Conservation (phyloP, 306 rosid species). For the Gleditsia sinensis region DNA sequence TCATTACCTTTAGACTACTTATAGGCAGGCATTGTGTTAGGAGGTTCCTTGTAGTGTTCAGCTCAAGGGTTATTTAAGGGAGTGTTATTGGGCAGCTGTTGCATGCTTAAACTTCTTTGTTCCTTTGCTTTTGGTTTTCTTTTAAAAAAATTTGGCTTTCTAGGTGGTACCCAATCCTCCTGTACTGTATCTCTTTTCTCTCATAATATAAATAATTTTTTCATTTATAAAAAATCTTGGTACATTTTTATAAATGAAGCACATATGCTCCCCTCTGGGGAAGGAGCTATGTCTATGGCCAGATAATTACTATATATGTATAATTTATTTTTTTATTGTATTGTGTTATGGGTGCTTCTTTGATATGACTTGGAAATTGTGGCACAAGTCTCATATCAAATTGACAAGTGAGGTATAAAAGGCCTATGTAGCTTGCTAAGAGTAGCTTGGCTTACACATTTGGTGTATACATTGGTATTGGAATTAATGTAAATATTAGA, state of each 20-base stretch:
- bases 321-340: neutral
- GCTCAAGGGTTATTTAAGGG: too few relatives aligned
- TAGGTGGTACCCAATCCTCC: too few relatives aligned
- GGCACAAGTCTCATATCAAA: neutral
- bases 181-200: too few relatives aligned
- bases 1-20: too few relatives aligned
- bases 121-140: too few relatives aligned
- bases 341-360: neutral
- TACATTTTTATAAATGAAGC: neutral
- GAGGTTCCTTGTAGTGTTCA: too few relatives aligned
- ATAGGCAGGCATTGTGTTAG: too few relatives aligned
- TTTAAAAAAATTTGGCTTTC: too few relatives aligned
- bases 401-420: neutral
- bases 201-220: too few relatives aligned
- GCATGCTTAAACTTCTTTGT: too few relatives aligned
- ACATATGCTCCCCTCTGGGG: neutral
- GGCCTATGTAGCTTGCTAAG: neutral
- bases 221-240: too few relatives aligned
- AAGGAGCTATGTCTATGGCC: neutral
- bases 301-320: neutral
- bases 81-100: too few relatives aligned
- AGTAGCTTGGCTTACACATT: neutral
- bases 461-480: neutral
- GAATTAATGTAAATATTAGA: neutral
- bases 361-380: neutral